Conservation (phyloP, 108 stramenopile species). For the Stephanodiscus minutulus region DNA sequence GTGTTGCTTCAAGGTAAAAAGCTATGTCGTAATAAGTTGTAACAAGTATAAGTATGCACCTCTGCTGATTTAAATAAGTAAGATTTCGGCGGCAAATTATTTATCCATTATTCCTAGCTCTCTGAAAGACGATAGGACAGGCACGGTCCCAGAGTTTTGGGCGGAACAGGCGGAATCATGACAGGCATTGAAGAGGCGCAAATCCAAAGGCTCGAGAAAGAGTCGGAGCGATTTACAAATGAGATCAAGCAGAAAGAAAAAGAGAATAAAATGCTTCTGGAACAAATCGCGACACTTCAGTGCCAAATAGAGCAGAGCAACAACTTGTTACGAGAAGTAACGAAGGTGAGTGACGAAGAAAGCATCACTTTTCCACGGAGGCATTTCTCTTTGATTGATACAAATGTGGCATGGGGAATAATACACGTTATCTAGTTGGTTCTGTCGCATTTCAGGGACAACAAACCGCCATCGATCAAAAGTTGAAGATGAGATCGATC, state of each 20-base stretch:
- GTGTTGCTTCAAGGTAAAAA: too few species aligned
- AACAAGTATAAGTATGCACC: background rate
- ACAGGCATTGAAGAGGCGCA: background rate
- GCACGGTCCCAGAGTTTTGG: background rate
- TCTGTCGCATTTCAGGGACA: conserved; percentile 6
- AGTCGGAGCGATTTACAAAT: background rate
- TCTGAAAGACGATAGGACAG: too few species aligned
- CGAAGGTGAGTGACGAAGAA: background rate
- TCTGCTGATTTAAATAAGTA: background rate
- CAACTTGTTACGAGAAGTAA: background rate
- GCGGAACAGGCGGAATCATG: background rate
- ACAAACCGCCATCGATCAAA: conserved; percentile 2
- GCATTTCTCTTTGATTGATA: background rate
- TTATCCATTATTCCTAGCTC: too few species aligned
- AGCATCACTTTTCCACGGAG: background rate
- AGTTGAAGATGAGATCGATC: conserved; percentile 7
- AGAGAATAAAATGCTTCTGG: background rate
- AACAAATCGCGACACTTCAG: background rate
- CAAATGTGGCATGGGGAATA: background rate
- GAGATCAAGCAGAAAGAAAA: conserved; percentile 4
- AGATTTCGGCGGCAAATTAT: background rate
- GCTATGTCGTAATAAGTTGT: too few species aligned
- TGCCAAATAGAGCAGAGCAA: conserved; percentile 5
- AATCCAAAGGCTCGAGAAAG: conserved; percentile 12
- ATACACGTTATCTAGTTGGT: background rate